Evolutionary conservation across 2,329 filamentous ascomycete genomes (phyloP).

Genomic region (Pseudogymnoascus sp.): DNA sequence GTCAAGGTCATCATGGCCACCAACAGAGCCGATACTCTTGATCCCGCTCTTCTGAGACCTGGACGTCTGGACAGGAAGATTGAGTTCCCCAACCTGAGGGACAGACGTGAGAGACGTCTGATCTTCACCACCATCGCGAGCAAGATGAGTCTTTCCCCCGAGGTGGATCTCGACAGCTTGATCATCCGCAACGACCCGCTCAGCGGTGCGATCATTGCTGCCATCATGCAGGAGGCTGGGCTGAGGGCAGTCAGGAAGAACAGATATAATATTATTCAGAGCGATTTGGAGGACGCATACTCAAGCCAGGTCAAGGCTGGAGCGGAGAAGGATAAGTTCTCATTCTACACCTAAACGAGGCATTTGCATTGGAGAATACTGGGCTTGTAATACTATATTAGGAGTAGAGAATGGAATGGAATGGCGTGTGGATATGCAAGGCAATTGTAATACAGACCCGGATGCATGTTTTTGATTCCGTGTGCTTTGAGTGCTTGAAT

Average conservation of each 20-base stretch:
- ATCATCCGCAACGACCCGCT: conserved; percentile 96
- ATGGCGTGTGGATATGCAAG: not conserved
- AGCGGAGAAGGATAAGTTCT: conserved; percentile 7
- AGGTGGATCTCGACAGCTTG: conserved; percentile 91
- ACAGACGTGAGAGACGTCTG: conserved; percentile 86
- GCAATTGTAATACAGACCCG: not conserved
- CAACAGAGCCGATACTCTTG: conserved; percentile 93
- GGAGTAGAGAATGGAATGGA: conserved; percentile 6
- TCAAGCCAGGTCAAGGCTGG: conserved; percentile 83
- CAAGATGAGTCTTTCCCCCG: conserved; percentile 95
- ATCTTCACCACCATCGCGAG: conserved; percentile 96
- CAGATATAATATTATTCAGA: conserved; percentile 98
- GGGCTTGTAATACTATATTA: conserved; percentile 10
- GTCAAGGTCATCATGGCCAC: conserved; percentile 99
- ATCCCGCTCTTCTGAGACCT: conserved; percentile 87
- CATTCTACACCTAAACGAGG: conserved; percentile 10
- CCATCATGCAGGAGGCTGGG: conserved; percentile 98
- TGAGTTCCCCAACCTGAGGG: conserved; percentile 91
- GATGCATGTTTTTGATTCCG: not conserved
- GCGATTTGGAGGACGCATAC: conserved; percentile 93
- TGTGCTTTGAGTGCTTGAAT: not conserved
- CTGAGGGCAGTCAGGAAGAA: conserved; percentile 93
- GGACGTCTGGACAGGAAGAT: conserved; percentile 97
- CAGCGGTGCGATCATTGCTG: conserved; percentile 90
- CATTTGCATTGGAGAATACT: not conserved